Percentiles rank a stretch among this genome's conserved stretches.
Conservation (phyloP, 2,329 filamentous ascomycete genomes). For the Verticillium klebahnii region DNA sequence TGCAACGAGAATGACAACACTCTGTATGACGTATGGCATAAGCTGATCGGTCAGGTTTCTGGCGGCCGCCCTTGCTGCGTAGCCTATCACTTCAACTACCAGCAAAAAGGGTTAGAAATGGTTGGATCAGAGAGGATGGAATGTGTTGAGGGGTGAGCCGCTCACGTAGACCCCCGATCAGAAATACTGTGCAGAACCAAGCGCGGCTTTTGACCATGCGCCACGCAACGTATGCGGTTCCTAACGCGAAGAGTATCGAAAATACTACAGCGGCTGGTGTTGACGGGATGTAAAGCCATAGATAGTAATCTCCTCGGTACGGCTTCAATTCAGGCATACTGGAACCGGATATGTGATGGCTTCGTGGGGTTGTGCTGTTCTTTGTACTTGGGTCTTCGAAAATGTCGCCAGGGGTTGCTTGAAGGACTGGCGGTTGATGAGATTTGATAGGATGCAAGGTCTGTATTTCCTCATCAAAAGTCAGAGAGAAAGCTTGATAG, state of each 20-base stretch:
- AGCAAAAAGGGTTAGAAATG: no score
- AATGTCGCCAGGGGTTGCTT: no score
- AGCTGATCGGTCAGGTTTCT: slow-evolving; percentile 23
- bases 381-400: no score
- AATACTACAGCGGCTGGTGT: slow-evolving; percentile 38
- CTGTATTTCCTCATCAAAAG: no score
- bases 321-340: slow-evolving; percentile 25
- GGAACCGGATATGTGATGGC: no score
- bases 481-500: no score
- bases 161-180: slow-evolving; percentile 43
- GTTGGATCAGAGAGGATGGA: no score
- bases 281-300: slow-evolving; percentile 34
- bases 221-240: slow-evolving; percentile 33
- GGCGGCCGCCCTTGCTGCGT: slow-evolving; percentile 25
- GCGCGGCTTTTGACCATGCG: slow-evolving; percentile 37
- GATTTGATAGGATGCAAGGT: no score
- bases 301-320: slow-evolving; percentile 23
- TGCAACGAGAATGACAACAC: slow-evolving; percentile 37
- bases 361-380: no score
- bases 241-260: slow-evolving; percentile 3
- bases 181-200: slow-evolving; percentile 47
- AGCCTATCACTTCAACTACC: slow-evolving; percentile 39
- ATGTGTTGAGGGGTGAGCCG: no score
- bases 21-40: slow-evolving; percentile 35
- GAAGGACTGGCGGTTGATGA: no score